Evolutionary conservation across 148 eudicot genomes (phyloP).

Genomic region (Cornus kousa): DNA sequence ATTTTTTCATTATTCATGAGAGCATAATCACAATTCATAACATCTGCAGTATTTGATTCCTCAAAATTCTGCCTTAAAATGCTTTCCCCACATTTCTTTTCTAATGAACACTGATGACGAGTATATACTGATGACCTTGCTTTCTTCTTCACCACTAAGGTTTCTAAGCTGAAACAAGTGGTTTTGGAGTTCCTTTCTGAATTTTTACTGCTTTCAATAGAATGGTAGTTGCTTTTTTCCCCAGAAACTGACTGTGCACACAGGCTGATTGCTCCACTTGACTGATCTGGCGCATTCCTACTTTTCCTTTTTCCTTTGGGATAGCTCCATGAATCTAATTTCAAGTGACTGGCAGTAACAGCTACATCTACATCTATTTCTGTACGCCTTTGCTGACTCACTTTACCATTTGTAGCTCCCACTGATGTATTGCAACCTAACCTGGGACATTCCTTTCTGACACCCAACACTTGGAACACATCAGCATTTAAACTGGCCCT

Average conservation of each 20-base stretch:
- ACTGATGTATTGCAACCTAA: slow-evolving; percentile 6
- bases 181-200: slow-evolving; percentile 20
- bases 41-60: slow-evolving; percentile 12
- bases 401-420: slow-evolving; percentile 15
- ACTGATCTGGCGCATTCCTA: slow-evolving; percentile 4
- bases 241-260: slow-evolving; percentile 5
- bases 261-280: slow-evolving; percentile 14
- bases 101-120: slow-evolving; percentile 21
- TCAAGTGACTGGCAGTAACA: slow-evolving; percentile 16
- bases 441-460: slow-evolving; percentile 5
- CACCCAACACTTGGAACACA: slow-evolving; percentile 6
- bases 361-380: slow-evolving; percentile 2
- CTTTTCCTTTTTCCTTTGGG: slow-evolving; percentile 50
- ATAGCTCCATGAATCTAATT: slow-evolving; percentile 30
- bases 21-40: slow-evolving; percentile 5
- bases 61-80: slow-evolving; percentile 5
- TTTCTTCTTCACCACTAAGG: slow-evolving; percentile 30
- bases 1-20: not conserved
- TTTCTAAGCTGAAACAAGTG: slow-evolving; percentile 17
- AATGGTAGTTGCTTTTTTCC: slow-evolving; percentile 13
- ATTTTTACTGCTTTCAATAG: slow-evolving; percentile 20
- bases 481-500: slow-evolving; percentile 7
- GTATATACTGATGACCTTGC: slow-evolving; percentile 27
- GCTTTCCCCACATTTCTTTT: slow-evolving; percentile 12
- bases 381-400: slow-evolving; percentile 6